phyloP scores from a whole-genome alignment of 2,329 filamentous ascomycete genomes.

The Alternaria sp. region DNA sequence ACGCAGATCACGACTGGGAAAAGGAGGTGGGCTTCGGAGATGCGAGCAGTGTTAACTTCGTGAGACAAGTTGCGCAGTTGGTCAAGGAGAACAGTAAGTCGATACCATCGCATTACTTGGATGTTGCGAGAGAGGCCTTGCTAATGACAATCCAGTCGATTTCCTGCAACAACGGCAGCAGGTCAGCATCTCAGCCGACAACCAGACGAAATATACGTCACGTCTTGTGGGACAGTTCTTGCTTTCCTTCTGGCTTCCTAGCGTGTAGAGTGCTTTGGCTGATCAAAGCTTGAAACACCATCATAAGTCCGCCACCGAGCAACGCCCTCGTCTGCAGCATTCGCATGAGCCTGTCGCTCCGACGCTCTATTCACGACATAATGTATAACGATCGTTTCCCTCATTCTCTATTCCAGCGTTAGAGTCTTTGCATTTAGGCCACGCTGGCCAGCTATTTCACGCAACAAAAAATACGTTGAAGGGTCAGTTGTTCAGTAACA shows the following conservation, averaged over 20 bases:
- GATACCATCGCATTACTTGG: background rate
- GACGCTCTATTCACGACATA: background rate
- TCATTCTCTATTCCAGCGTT: background rate
- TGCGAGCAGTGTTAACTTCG: conserved; percentile 44
- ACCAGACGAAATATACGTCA: conserved; percentile 52
- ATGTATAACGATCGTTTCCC: background rate
- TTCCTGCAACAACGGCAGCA: conserved; percentile 48
- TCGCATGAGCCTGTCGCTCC: background rate
- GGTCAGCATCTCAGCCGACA: conserved; percentile 47
- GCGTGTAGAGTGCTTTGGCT: conserved; percentile 7
- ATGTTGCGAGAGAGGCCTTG: background rate
- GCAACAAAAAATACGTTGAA: conserved; percentile 6
- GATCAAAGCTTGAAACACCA: background rate
- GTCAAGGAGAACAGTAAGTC: conserved; percentile 53
- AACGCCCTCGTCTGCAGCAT: background rate
- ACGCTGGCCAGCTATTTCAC: background rate
- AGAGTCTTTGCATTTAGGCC: background rate
- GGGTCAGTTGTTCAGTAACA: background rate
- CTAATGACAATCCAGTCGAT: conserved; percentile 40
- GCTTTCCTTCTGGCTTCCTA: conserved; percentile 44
- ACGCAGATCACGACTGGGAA: conserved; percentile 48
- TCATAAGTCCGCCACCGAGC: background rate
- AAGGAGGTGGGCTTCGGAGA: conserved; percentile 47
- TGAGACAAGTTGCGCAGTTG: conserved; percentile 46
- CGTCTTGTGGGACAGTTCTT: conserved; percentile 53